Conservation (phyloP, 1,139 yeast genomes). For the Protomyces pachydermus region DNA sequence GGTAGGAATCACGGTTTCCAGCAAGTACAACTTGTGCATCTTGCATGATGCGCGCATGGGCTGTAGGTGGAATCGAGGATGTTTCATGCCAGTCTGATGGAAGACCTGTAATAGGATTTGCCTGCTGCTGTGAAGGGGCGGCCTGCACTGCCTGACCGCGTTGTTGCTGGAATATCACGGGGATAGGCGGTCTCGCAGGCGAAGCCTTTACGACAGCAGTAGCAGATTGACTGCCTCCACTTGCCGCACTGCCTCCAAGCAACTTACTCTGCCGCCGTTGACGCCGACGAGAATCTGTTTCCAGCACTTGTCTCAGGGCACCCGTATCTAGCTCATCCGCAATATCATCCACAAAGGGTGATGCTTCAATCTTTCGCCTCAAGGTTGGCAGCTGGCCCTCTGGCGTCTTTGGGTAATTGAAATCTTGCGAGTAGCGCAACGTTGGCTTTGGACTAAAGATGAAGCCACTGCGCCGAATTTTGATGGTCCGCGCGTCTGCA, state of each 20-base stretch:
- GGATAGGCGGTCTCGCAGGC: not conserved
- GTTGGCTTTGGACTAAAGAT: slow-evolving; percentile 16
- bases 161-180: not conserved
- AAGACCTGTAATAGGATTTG: slow-evolving; percentile 1
- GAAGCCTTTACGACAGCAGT: not conserved
- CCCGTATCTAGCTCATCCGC: slow-evolving; percentile 22
- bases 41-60: not conserved
- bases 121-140: not conserved
- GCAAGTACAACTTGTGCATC: slow-evolving; percentile 3
- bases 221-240: not conserved
- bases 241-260: not conserved
- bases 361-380: not conserved
- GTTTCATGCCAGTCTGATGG: slow-evolving; percentile 15
- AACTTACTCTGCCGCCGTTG: slow-evolving; percentile 9
- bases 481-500: slow-evolving; percentile 12
- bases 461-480: slow-evolving; percentile 13
- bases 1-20: slow-evolving; percentile 21
- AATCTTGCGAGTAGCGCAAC: slow-evolving; percentile 4
- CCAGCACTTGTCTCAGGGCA: slow-evolving; percentile 10
- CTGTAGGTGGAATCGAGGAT: not conserved
- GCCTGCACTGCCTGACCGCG: not conserved
- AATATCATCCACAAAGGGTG: slow-evolving; percentile 20
- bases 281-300: slow-evolving; percentile 16
- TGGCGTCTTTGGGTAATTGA: slow-evolving; percentile 6
- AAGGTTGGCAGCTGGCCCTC: slow-evolving; percentile 22